Conservation (phyloP, 805 yeast genomes). For the Zygosaccharomyces gambellarensis region DNA sequence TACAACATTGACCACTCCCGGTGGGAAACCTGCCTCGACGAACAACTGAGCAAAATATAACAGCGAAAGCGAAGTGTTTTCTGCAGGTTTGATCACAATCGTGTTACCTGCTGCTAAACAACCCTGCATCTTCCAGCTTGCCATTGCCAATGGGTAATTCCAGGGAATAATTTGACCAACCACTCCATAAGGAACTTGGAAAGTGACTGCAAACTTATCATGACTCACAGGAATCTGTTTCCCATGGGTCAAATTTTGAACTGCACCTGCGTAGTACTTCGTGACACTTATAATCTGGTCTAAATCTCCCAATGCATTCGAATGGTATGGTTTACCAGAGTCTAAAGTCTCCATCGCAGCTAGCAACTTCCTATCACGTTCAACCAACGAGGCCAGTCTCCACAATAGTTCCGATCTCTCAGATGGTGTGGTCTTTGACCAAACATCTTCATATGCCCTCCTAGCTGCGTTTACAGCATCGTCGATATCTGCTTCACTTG, state of each 20-base stretch:
- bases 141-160: conserved; percentile 46
- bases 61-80: conserved; percentile 42
- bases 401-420: conserved; percentile 39
- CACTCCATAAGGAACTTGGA: conserved; percentile 47
- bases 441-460: conserved; percentile 39
- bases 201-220: conserved; percentile 47
- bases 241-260: conserved; percentile 56
- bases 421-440: conserved; percentile 44
- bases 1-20: conserved; percentile 43
- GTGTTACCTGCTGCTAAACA: conserved; percentile 50
- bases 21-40: conserved; percentile 40
- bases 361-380: conserved; percentile 41
- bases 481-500: conserved; percentile 45
- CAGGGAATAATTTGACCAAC: conserved; percentile 46
- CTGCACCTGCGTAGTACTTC: conserved; percentile 64
- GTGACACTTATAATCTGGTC: conserved; percentile 49
- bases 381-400: conserved; percentile 46
- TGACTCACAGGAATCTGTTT: conserved; percentile 54
- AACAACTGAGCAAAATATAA: conserved; percentile 38
- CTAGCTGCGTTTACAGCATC: conserved; percentile 48
- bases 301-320: conserved; percentile 53
- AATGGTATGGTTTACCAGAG: conserved; percentile 48
- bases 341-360: conserved; percentile 55
- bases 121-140: conserved; percentile 43
- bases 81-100: conserved; percentile 42